Conservation (phyloP, 371 early-diverging fungal genomes). For the Rhizopus sp. region DNA sequence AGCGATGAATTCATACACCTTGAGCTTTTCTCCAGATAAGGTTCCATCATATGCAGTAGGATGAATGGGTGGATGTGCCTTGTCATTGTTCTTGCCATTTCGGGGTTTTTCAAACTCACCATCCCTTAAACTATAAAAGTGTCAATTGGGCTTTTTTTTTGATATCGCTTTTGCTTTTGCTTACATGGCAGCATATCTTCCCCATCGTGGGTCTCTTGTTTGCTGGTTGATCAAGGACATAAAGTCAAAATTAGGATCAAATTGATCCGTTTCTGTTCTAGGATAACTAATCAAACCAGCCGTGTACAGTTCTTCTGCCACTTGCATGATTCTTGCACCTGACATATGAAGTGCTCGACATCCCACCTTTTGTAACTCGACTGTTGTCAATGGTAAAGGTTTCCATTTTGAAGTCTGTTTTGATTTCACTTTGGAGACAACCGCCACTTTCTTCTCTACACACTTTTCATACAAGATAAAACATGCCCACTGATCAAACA, state of each 20-base stretch:
- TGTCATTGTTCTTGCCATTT: conserved; percentile 93
- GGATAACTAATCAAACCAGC: conserved; percentile 98
- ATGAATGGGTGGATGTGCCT: conserved; percentile 99
- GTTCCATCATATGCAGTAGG: conserved; percentile 73
- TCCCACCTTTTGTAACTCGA: conserved; percentile 93
- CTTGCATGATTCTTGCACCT: conserved; percentile 85
- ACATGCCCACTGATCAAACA: conserved; percentile 80
- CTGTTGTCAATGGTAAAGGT: conserved; percentile 94
- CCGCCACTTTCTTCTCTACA: conserved; percentile 59
- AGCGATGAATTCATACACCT: conserved; percentile 92
- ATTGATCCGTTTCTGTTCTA: conserved; percentile 99
- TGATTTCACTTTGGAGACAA: conserved; percentile 58
- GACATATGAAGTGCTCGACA: conserved; percentile 73
- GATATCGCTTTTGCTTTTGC: conserved; percentile 1
- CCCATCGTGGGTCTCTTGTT: conserved; percentile 61
- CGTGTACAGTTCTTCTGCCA: conserved; percentile 88
- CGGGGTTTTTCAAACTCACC: conserved; percentile 85
- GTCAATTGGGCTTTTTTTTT: background rate
- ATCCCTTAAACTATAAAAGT: conserved; percentile 54
- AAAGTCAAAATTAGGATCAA: conserved; percentile 79
- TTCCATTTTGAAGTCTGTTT: conserved; percentile 83
- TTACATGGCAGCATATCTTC: conserved; percentile 67
- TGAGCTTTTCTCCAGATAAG: conserved; percentile 71
- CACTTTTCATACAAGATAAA: conserved; percentile 78
- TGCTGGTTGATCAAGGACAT: conserved; percentile 70